These are phyloP conservation scores for Tarenaya hassleriana DNA, from an alignment of 345 rosid species.

Conservation along the genomic window DNA sequence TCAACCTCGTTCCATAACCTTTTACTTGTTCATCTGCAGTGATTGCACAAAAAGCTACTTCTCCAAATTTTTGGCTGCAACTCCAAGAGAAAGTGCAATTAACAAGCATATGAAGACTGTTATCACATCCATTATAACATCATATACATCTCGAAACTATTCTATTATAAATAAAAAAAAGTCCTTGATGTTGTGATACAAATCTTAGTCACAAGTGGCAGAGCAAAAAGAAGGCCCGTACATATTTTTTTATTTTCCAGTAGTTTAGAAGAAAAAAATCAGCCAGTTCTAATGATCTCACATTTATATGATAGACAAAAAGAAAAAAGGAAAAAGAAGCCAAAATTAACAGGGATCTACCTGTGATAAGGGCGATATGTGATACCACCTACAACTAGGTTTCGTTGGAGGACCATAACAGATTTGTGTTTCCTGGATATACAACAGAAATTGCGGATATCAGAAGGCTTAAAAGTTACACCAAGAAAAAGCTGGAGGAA, in stretches of 20 bases:
- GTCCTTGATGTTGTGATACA: not conserved
- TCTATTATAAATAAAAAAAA: not conserved
- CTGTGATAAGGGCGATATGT: conserved; percentile 95
- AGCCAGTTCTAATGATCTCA: not conserved
- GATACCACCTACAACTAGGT: conserved; percentile 94
- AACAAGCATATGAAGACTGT: conserved; percentile 15
- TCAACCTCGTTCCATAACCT: conserved; percentile 98
- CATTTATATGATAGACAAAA: not conserved
- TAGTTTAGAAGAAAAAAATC: no score
- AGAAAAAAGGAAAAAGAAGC: not conserved
- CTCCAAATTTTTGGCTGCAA: conserved; percentile 92
- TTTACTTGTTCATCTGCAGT: conserved; percentile 99
- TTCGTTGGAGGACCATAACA: conserved; percentile 89
- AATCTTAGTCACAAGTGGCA: not conserved
- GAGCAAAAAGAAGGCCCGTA: no score
- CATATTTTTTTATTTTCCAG: no score
- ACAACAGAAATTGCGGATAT: conserved; percentile 22
- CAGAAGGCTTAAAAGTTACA: no score
- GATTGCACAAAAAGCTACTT: conserved; percentile 99
- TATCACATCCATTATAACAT: not conserved
- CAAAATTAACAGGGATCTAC: conserved; percentile 32
- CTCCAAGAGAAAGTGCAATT: conserved; percentile 20
- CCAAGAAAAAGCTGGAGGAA: no score
- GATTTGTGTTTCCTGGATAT: conserved; percentile 83
- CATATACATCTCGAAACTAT: not conserved